Evolutionary conservation across 139 green algal genomes (phyloP).

Genomic region (Chlamydomonas schloesseri): DNA sequence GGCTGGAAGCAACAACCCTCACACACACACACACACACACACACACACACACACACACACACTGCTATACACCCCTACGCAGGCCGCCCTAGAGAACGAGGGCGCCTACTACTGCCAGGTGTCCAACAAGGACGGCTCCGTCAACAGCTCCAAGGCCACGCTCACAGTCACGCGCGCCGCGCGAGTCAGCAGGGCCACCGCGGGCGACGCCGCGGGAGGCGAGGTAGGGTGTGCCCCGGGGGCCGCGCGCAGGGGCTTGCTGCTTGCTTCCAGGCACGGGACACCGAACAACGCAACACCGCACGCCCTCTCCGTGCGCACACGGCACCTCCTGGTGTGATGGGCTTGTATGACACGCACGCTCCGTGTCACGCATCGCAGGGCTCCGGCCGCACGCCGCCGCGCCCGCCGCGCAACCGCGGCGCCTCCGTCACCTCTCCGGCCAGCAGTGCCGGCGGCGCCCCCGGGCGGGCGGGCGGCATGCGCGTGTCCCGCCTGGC

Average conservation of each 20-base stretch:
- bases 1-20: too few species aligned
- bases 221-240: not conserved
- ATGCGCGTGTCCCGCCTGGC: not conserved
- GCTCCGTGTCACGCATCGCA: too few species aligned
- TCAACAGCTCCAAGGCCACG: constrained; percentile 47
- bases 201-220: not conserved
- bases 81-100: constrained; percentile 39
- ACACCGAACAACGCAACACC: too few species aligned
- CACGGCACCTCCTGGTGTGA: too few species aligned
- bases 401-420: not conserved
- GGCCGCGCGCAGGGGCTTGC: not conserved
- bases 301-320: too few species aligned
- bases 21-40: too few species aligned
- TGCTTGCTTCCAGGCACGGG: too few species aligned
- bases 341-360: too few species aligned
- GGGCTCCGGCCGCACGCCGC: not conserved
- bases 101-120: constrained; percentile 51
- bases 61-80: not conserved
- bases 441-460: constrained; percentile 2
- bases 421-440: not conserved
- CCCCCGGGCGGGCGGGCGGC: too few species aligned
- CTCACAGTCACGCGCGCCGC: constrained; percentile 50
- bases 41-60: too few species aligned
- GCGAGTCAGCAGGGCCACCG: not conserved
- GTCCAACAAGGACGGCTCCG: constrained; percentile 66